These are phyloP conservation scores for Silene latifolia DNA, from an alignment of 148 eudicot genomes.

Conservation along the genomic window DNA sequence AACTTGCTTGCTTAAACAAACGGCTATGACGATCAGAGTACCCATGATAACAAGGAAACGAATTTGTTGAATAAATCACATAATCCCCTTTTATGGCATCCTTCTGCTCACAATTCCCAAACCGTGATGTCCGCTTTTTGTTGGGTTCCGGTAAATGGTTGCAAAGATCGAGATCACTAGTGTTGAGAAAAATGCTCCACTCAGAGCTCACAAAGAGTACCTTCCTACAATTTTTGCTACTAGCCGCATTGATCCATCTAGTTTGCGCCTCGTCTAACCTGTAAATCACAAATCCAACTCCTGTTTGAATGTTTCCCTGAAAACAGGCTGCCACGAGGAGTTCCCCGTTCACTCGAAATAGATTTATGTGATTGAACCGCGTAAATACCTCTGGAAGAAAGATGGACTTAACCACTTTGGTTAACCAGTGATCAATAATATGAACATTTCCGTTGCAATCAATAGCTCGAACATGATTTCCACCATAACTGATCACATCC, in stretches of 20 bases:
- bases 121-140: background rate
- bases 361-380: too few relatives aligned
- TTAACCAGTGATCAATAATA: background rate
- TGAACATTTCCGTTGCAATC: too few relatives aligned
- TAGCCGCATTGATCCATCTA: background rate
- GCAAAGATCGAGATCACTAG: background rate
- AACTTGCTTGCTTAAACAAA: background rate
- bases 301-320: too few relatives aligned
- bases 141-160: background rate
- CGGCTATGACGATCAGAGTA: background rate
- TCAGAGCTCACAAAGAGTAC: background rate
- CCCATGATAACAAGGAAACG: background rate
- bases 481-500: background rate
- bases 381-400: too few relatives aligned
- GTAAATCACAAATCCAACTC: background rate
- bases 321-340: too few relatives aligned
- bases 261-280: background rate
- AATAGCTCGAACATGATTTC: background rate
- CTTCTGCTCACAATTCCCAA: background rate
- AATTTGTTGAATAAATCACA: background rate
- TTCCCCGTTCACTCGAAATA: too few relatives aligned
- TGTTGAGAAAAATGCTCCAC: background rate
- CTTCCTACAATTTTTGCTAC: background rate
- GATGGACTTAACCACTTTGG: too few relatives aligned
- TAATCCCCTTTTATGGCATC: background rate